These are phyloP conservation scores for Amylostereum chailletii DNA, from an alignment of 1,284 basidiomycete genomes.

Conservation along the genomic window DNA sequence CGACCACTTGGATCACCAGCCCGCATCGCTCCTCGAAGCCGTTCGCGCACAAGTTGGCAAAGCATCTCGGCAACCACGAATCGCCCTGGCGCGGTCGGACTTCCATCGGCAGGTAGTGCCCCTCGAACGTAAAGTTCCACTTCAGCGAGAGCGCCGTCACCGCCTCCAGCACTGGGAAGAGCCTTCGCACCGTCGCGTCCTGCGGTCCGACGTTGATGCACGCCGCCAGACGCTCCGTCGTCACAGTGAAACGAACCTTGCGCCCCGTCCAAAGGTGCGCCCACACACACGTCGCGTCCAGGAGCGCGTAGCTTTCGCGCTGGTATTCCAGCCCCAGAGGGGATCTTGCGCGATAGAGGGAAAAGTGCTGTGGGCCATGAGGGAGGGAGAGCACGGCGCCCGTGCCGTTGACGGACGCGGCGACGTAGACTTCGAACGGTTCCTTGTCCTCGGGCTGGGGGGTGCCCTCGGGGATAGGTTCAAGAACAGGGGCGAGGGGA, in stretches of 20 bases:
- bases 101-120: background rate
- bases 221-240: constrained; percentile 9
- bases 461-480: too few species aligned
- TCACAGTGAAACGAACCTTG: constrained; percentile 1
- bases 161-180: constrained; percentile 7
- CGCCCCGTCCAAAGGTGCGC: constrained; percentile 9
- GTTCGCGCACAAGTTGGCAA: background rate
- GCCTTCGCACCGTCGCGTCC: background rate
- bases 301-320: constrained; percentile 10
- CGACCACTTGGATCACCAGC: constrained; percentile 6
- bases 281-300: constrained; percentile 14
- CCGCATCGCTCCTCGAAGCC: constrained; percentile 7
- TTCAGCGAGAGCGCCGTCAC: constrained; percentile 8
- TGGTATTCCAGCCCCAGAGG: too few species aligned
- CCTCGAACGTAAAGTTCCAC: constrained; percentile 8
- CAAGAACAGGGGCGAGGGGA: too few species aligned
- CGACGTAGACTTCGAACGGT: too few species aligned
- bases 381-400: too few species aligned
- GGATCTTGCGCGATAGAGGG: too few species aligned
- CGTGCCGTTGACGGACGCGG: too few species aligned
- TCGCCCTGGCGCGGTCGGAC: background rate
- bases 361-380: too few species aligned
- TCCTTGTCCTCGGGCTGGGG: too few species aligned
- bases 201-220: constrained; percentile 6
- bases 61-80: background rate